These are phyloP conservation scores for Bauhinia variegata DNA, from an alignment of 306 rosid species.

Conservation along the genomic window DNA sequence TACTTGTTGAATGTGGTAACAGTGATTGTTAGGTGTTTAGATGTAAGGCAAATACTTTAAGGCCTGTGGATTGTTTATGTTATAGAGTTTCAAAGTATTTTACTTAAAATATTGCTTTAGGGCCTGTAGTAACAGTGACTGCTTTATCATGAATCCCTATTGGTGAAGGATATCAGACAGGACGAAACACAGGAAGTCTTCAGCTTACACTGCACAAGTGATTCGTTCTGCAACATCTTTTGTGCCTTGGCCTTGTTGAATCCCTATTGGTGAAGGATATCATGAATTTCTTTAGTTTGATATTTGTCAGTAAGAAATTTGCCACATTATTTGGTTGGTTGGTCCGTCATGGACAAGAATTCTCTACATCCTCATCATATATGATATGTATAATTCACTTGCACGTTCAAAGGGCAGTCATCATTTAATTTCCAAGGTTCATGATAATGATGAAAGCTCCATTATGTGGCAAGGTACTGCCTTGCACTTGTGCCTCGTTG, in stretches of 20 bases:
- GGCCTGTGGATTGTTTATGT: neutral
- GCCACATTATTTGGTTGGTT: constrained; percentile 37
- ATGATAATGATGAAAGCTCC: constrained; percentile 47
- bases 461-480: constrained; percentile 82
- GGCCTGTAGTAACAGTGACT: no score
- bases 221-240: constrained; percentile 76
- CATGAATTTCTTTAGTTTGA: constrained; percentile 63
- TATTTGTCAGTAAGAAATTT: constrained; percentile 27
- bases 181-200: constrained; percentile 69
- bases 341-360: constrained; percentile 38
- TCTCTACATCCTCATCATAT: constrained; percentile 37
- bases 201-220: constrained; percentile 73
- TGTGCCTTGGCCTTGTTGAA: constrained; percentile 91
- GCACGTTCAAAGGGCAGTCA: constrained; percentile 47
- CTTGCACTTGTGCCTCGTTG: constrained; percentile 92
- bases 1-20: neutral
- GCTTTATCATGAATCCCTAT: no score
- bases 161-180: no score
- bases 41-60: neutral
- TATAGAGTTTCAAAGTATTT: neutral
- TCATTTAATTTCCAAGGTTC: constrained; percentile 38
- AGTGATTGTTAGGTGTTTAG: neutral
- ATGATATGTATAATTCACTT: constrained; percentile 34
- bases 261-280: constrained; percentile 81
- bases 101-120: neutral